These are phyloP conservation scores for Otatea glauca DNA, from an alignment of 176 grass and related monocot genomes.

Conservation along the genomic window DNA sequence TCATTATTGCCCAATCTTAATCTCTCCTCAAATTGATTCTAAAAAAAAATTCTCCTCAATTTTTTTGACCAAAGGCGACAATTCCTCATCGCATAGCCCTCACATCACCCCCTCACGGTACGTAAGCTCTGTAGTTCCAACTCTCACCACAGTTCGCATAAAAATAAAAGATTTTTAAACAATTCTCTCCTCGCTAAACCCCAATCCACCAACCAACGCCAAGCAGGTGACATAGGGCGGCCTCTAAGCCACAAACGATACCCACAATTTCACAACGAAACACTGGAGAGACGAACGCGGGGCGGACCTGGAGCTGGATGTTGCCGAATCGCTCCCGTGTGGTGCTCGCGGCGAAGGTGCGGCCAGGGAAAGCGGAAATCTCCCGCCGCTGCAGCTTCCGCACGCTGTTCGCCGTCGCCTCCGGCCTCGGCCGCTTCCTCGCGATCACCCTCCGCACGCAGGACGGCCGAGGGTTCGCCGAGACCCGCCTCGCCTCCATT, in stretches of 20 bases:
- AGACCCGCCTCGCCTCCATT: slow-evolving; percentile 61
- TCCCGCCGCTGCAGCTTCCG: slow-evolving; percentile 67
- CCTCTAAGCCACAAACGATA: not conserved
- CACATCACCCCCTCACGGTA: not conserved
- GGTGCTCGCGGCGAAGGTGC: slow-evolving; percentile 56
- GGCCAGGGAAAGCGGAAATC: slow-evolving; percentile 50
- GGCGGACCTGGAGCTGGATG: slow-evolving; percentile 65
- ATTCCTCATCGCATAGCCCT: not conserved
- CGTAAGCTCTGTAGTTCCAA: not conserved
- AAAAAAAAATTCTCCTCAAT: not conserved
- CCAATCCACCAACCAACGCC: not conserved
- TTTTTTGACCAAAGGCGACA: not conserved
- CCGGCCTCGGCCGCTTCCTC: slow-evolving; percentile 58
- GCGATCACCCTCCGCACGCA: slow-evolving; percentile 53
- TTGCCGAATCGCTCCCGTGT: slow-evolving; percentile 70
- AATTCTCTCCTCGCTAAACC: not conserved
- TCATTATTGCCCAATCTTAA: not conserved
- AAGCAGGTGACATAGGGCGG: not conserved
- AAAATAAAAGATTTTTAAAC: not conserved
- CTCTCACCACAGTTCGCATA: not conserved
- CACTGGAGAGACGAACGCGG: not conserved
- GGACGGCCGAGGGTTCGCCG: slow-evolving; percentile 50
- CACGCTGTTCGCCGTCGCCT: slow-evolving; percentile 55
- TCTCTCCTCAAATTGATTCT: not conserved
- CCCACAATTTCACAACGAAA: slow-evolving; percentile 22